Base-by-base conservation (phyloP, 371 early-diverging fungal genomes). In the Zopfochytrium polystomum region DNA sequence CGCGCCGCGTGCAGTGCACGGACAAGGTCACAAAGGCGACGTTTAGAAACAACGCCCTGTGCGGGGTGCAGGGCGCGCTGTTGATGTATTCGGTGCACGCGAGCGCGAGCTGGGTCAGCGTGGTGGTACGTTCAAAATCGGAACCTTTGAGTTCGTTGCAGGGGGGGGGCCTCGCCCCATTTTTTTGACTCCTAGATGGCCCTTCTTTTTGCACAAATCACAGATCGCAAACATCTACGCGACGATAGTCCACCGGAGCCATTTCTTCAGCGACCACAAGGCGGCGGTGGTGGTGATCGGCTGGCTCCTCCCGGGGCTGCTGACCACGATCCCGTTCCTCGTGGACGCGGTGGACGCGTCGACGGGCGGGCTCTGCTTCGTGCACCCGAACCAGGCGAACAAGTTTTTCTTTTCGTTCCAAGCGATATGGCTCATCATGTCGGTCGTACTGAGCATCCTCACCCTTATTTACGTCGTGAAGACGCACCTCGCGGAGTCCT, bases 401-500 rank as follows among this genome's bases (percentile, higher is more conserved):
- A 68, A 71, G n/a, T 51, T 83, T 11, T 80, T 86, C 64, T 86
- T 86, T 58, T 80, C 80, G 29, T 80, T 84, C 0, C 69, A 84
- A 75, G 81, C 79, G 1, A 79, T 72, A 27, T 66, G 84, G 55
- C 62, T 86, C 31, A 71, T 76, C 54, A 83, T 83, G 0, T 72
- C 80, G 1, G 78, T 82, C 62, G 35, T 84, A 31, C 38, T 82
- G 34, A 84, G 84, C 59, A 60, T 80, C 4, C 62, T 70, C 5
- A 86, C 86, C 0, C 83, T 86, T 54, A 66, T 82, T 52, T 80
- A 80, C 46, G 83, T 86, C 59, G 80, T 80, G n/a, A n/a, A n/a
- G n/a, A n/a, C n/a, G n/a, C n/a, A n/a, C n/a, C n/a, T n/a, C n/a
- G n/a, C n/a, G n/a, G n/a, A n/a, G n/a, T n/a, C n/a, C n/a, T n/a